Evolutionary conservation across 352 stramenopile genomes (phyloP), one percentile per base, ranked within the genome.

Genomic region (Globisporangium cystogenes): DNA sequence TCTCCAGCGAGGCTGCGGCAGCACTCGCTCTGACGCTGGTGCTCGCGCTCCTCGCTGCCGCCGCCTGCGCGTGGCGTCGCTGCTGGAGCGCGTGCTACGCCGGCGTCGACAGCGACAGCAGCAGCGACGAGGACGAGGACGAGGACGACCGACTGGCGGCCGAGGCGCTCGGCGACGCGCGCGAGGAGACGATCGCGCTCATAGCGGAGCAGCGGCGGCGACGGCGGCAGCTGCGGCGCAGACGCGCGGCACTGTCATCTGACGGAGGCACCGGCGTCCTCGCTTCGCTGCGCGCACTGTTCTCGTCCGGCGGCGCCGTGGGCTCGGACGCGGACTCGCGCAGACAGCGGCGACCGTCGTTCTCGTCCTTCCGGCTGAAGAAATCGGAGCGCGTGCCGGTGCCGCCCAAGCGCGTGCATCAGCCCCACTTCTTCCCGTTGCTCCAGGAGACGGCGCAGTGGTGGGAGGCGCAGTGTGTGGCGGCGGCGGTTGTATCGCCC

Each of bases 341-440:
- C 29, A 8, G 7, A 8, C 29, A 12, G 29, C 29, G 29, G 8
- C 29, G 29, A 12, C 29, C 29, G 29, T 35, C 29, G 8, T 35
- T 35, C 29, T 35, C 26, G 26, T 29, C 29, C 29, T 35, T 35
- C 29, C 29, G 10, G 29, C 29, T 35, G 10, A 35, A 35, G 27
- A 8, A 14, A 12, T 10, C 2, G 29, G 29, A 35, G 29, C 29
- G 29, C 12, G 10, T 42, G 16, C 16, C 37, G 39, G 20, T 5
- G 20, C 18, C 57, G 11, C 46, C 59, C 14, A 76, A 76, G 58
- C 82, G 82, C 54, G 49, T 72, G 29, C 73, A 83, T 58, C 70
- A 76, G 56, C 67, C 73, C 23, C 75, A 74, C 46, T 87, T 87
- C 47, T 82, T 80, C 37, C 76, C 73, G n/a, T 44, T 84, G 42